phyloP scores from a whole-genome alignment of 805 yeast species.

The Candida takata region DNA sequence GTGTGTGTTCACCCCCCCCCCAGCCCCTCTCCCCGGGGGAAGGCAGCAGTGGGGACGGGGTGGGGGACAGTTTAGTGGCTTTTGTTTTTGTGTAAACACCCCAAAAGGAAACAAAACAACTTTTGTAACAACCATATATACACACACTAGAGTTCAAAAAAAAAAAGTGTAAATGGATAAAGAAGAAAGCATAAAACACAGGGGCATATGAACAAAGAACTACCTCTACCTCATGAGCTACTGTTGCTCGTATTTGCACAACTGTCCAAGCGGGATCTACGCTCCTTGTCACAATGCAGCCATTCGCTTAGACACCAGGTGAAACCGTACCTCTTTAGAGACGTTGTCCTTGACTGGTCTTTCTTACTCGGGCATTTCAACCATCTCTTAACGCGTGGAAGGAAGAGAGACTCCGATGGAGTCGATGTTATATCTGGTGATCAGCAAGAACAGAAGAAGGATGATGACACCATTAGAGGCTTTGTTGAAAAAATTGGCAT shows the following conservation, averaged over 20 bases:
- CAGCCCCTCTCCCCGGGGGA: too few relatives aligned
- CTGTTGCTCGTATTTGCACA: slow-evolving; percentile 13
- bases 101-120: too few relatives aligned
- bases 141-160: background rate
- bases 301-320: slow-evolving; percentile 6
- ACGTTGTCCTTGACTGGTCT: slow-evolving; percentile 15
- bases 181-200: too few relatives aligned
- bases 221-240: slow-evolving; percentile 17
- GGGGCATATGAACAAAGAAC: background rate
- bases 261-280: slow-evolving; percentile 11
- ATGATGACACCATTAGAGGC: background rate
- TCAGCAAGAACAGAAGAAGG: too few relatives aligned
- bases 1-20: too few relatives aligned
- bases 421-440: background rate
- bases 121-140: background rate
- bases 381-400: background rate
- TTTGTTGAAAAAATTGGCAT: slow-evolving; percentile 24
- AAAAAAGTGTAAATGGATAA: too few relatives aligned
- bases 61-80: too few relatives aligned
- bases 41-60: too few relatives aligned
- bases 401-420: slow-evolving; percentile 4
- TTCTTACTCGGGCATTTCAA: slow-evolving; percentile 7
- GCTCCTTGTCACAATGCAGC: slow-evolving; percentile 9
- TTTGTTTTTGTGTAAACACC: too few relatives aligned
- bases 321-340: slow-evolving; percentile 17